phyloP scores from a whole-genome alignment of 2,329 filamentous ascomycete species.

The Macrophomina tecta region DNA sequence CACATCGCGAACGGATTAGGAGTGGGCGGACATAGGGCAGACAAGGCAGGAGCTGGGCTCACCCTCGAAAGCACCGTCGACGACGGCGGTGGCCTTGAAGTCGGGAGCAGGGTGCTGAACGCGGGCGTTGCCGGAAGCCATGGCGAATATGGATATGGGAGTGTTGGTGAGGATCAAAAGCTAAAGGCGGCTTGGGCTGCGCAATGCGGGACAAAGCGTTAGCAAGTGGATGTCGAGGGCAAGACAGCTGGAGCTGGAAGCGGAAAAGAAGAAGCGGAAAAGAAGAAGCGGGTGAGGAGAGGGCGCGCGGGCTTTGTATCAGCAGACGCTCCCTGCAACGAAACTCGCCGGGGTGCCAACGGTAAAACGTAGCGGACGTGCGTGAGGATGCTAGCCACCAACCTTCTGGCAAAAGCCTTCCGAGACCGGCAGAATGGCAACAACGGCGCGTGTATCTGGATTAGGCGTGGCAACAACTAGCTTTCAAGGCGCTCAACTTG shows the following conservation, averaged over 20 bases:
- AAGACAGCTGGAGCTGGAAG: conserved; percentile 13
- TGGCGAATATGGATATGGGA: conserved; percentile 29
- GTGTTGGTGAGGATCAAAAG: not conserved
- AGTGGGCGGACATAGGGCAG: not conserved
- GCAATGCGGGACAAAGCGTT: conserved; percentile 16
- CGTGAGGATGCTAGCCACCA: conserved; percentile 17
- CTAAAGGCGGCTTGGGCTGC: conserved; percentile 13
- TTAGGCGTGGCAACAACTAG: not conserved
- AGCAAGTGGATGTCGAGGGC: not conserved
- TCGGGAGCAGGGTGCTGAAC: conserved; percentile 48
- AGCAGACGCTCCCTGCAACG: conserved; percentile 35
- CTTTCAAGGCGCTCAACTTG: not conserved
- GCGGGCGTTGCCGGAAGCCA: conserved; percentile 46
- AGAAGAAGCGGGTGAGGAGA: conserved; percentile 12
- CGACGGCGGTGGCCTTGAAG: conserved; percentile 47
- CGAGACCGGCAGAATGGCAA: conserved; percentile 20
- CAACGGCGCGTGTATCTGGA: conserved; percentile 6
- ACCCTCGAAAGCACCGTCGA: conserved; percentile 50
- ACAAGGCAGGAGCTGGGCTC: conserved; percentile 21
- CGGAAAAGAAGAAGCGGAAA: conserved; percentile 5
- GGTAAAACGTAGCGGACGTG: conserved; percentile 16
- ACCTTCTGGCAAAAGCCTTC: conserved; percentile 15
- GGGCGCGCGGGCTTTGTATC: conserved; percentile 31
- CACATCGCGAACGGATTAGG: conserved; percentile 16
- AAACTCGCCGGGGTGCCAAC: conserved; percentile 12